Evolutionary conservation across 805 yeast species (phyloP).

Genomic region (Ogataea naganishii): DNA sequence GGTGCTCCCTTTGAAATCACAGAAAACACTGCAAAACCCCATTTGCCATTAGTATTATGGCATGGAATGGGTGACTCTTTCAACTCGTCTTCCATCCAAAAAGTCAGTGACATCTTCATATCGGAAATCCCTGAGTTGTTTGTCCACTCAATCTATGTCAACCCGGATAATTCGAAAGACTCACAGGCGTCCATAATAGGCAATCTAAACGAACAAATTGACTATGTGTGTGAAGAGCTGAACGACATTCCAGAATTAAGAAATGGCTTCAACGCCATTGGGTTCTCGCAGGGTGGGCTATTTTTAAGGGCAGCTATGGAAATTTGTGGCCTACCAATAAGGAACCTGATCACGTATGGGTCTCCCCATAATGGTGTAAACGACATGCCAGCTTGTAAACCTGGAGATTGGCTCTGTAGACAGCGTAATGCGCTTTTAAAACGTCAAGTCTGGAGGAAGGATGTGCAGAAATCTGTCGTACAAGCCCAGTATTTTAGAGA

Average conservation of each 20-base stretch:
- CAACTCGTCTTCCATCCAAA: slow-evolving; percentile 48
- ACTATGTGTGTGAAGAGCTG: slow-evolving; percentile 48
- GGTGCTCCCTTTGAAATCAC: no score
- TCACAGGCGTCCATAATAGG: slow-evolving; percentile 51
- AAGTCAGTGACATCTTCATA: slow-evolving; percentile 33
- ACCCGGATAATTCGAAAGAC: slow-evolving; percentile 42
- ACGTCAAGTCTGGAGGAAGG: slow-evolving; percentile 49
- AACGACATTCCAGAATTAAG: slow-evolving; percentile 31
- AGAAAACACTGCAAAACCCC: no score
- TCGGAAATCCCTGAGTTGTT: slow-evolving; percentile 38
- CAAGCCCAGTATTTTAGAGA: slow-evolving; percentile 78
- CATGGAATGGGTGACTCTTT: slow-evolving; percentile 79
- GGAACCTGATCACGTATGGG: slow-evolving; percentile 63
- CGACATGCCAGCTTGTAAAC: slow-evolving; percentile 55
- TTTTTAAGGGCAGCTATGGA: slow-evolving; percentile 62
- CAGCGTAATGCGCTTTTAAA: slow-evolving; percentile 45
- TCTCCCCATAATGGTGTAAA: slow-evolving; percentile 73
- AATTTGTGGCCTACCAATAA: slow-evolving; percentile 40
- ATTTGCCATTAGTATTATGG: slow-evolving; percentile 54
- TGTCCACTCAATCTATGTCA: slow-evolving; percentile 46
- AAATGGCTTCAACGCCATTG: slow-evolving; percentile 62
- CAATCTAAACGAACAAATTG: slow-evolving; percentile 45
- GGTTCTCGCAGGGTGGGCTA: slow-evolving; percentile 82
- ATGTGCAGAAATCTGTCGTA: slow-evolving; percentile 46
- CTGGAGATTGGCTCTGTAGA: slow-evolving; percentile 51